Conservation (phyloP, 169 alveolate species). For the Plasmodium vivax region DNA sequence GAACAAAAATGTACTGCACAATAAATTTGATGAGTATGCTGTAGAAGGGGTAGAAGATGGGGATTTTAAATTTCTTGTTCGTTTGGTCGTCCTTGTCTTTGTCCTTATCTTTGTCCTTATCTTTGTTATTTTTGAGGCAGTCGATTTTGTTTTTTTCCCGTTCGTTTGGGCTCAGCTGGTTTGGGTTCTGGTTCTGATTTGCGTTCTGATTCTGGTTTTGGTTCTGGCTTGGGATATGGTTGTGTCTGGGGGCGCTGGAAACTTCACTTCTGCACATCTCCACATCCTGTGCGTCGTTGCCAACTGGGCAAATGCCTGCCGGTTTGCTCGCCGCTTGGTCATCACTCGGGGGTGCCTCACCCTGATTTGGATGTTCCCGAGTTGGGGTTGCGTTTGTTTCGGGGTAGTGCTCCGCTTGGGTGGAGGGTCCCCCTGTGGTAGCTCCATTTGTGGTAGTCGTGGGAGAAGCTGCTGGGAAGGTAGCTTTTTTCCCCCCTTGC, state of each 20-base stretch:
- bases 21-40: slow-evolving; percentile 63
- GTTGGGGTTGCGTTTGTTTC: not conserved
- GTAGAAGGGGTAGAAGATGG: slow-evolving; percentile 67
- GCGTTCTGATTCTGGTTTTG: not conserved
- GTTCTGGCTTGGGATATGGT: no score
- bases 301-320: not conserved
- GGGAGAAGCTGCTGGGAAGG: not conserved
- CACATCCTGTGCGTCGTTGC: not conserved
- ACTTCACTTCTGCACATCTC: not conserved
- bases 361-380: not conserved
- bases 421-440: not conserved
- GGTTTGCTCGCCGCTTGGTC: not conserved
- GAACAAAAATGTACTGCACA: slow-evolving; percentile 75
- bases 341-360: not conserved
- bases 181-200: not conserved
- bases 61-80: slow-evolving; percentile 43
- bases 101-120: no score
- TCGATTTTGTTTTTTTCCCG: not conserved
- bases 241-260: not conserved
- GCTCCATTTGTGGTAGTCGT: not conserved
- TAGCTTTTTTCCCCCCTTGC: not conserved
- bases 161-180: not conserved
- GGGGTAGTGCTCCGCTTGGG: not conserved
- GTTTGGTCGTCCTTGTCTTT: not conserved
- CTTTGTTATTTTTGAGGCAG: slow-evolving; percentile 7